phyloP scores from a whole-genome alignment of 306 rosid species.

The Lagenaria siceraria region DNA sequence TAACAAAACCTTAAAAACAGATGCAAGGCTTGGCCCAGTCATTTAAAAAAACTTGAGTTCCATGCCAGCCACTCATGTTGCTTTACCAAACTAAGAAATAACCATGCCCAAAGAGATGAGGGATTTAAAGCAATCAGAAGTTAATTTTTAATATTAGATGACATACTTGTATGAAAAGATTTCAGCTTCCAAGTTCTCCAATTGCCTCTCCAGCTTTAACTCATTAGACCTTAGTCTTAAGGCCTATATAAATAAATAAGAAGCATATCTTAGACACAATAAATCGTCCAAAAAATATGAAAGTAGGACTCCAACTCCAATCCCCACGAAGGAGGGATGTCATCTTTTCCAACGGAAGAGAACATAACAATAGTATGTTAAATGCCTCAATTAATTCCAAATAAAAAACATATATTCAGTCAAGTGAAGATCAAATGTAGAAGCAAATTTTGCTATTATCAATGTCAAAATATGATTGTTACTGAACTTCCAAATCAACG shows the following conservation, averaged over 20 bases:
- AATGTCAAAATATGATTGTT: too few relatives aligned
- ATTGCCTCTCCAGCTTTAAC: slow-evolving; percentile 82
- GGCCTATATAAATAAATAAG: slow-evolving; percentile 37
- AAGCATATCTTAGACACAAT: background rate
- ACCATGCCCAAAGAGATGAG: background rate
- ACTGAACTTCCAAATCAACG: background rate
- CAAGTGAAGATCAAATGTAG: background rate
- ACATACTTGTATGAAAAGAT: slow-evolving; percentile 66
- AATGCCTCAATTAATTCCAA: background rate
- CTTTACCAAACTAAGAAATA: background rate
- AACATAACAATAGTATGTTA: background rate
- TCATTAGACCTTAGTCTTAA: slow-evolving; percentile 84
- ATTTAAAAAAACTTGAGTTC: background rate
- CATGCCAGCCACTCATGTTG: background rate
- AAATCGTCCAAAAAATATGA: slow-evolving; percentile 23
- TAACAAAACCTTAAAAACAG: background rate
- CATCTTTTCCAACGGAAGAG: background rate
- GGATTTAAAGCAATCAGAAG: background rate
- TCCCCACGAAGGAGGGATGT: background rate
- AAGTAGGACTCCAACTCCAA: slow-evolving; percentile 12
- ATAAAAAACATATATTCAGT: background rate
- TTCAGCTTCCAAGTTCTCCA: slow-evolving; percentile 76
- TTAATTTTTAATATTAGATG: slow-evolving; percentile 3
- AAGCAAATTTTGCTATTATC: background rate
- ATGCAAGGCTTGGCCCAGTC: background rate